Conservation (phyloP, 768 basidiomycete species). For the Galerina marginata region DNA sequence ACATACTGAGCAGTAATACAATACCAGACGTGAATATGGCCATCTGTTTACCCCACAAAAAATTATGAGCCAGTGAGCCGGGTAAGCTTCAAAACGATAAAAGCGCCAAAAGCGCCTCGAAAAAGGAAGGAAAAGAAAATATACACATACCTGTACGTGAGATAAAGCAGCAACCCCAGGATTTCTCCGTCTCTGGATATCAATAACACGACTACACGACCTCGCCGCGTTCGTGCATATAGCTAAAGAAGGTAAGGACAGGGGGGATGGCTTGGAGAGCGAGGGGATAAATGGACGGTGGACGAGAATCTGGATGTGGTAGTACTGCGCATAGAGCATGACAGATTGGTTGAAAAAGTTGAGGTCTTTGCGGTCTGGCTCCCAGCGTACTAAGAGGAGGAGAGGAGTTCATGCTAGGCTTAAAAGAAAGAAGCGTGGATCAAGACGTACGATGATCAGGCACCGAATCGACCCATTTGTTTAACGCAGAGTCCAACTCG, state of each 20-base stretch:
- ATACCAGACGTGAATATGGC: conserved; percentile 52
- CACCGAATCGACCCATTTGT: conserved; percentile 72
- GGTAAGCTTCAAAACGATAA: too few species aligned
- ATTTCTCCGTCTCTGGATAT: conserved; percentile 52
- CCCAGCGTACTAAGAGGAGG: conserved; percentile 51
- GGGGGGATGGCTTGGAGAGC: conserved; percentile 48
- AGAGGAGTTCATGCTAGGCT: not conserved
- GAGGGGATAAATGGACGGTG: conserved; percentile 82
- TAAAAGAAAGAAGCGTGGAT: not conserved
- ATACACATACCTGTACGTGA: conserved; percentile 38
- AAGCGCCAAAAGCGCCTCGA: too few species aligned
- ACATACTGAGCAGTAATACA: conserved; percentile 70
- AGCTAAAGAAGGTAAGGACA: conserved; percentile 70
- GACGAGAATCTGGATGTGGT: conserved; percentile 72
- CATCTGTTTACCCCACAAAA: conserved; percentile 29
- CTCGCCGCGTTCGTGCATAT: conserved; percentile 84
- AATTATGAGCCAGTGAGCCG: not conserved
- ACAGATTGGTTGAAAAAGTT: conserved; percentile 67
- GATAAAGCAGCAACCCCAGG: conserved; percentile 28
- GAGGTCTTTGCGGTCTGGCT: conserved; percentile 49
- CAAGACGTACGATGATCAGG: conserved; percentile 58
- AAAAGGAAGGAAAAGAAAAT: not conserved
- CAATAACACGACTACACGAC: conserved; percentile 78
- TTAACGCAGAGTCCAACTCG: conserved; percentile 73
- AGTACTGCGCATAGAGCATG: conserved; percentile 50